These are phyloP conservation scores for Russula sp. DNA, from an alignment of 768 basidiomycete genomes.

Conservation along the genomic window DNA sequence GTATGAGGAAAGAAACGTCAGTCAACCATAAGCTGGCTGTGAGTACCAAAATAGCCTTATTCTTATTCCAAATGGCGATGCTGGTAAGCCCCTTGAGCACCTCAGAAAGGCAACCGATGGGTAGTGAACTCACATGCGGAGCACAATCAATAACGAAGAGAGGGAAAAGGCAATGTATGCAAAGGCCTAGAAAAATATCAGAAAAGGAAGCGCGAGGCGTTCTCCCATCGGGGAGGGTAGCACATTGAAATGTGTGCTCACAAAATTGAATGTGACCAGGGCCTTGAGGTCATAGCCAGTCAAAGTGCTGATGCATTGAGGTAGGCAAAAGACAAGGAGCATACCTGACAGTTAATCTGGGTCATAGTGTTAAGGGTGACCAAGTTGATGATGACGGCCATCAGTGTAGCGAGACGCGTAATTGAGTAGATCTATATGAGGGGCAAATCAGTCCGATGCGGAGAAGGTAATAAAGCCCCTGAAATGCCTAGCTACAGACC, in stretches of 20 bases:
- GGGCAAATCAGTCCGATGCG: not conserved
- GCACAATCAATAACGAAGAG: not conserved
- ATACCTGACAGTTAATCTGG: not conserved
- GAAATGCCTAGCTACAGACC: not conserved
- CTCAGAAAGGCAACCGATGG: not conserved
- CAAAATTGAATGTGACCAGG: not conserved
- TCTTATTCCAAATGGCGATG: conserved; percentile 1
- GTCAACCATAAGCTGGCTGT: not conserved
- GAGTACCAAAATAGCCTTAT: not conserved
- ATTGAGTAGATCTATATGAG: not conserved
- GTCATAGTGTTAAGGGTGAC: not conserved
- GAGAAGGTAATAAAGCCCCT: too few relatives aligned
- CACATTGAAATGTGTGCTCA: not conserved
- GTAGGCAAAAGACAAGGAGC: not conserved
- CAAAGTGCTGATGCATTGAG: not conserved
- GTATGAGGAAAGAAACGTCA: not conserved
- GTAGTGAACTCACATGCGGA: not conserved
- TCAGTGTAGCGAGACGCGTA: not conserved
- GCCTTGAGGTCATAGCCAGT: not conserved
- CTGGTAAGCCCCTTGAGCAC: not conserved
- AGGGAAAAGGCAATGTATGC: not conserved
- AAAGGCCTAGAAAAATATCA: not conserved
- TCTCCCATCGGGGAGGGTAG: not conserved
- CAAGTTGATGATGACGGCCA: not conserved
- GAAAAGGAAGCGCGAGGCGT: too few relatives aligned